These are phyloP conservation scores for Meyerozyma smithsonii DNA, from an alignment of 1,139 yeast genomes.

Conservation along the genomic window DNA sequence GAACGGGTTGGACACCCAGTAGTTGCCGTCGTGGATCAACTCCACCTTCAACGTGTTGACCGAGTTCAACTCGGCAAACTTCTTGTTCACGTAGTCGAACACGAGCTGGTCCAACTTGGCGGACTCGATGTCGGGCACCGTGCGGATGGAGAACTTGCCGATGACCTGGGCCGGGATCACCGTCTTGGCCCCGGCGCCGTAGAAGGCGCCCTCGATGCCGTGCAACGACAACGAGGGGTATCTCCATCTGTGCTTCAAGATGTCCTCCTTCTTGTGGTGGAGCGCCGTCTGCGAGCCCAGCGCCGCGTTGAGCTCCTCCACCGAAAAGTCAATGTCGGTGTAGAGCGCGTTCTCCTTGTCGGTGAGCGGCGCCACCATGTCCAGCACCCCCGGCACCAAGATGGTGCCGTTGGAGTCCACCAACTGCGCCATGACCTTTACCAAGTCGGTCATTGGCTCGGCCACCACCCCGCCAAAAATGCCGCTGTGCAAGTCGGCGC, in stretches of 20 bases:
- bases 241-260: conserved; percentile 98
- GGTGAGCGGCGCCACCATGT: conserved; percentile 93
- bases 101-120: conserved; percentile 76
- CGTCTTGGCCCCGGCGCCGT: conserved; percentile 93
- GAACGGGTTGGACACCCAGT: conserved; percentile 95
- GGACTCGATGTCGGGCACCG: conserved; percentile 90
- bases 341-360: conserved; percentile 72
- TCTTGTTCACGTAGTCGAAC: conserved; percentile 59
- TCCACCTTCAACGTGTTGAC: conserved; percentile 72
- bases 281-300: conserved; percentile 83
- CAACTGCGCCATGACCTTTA: conserved; percentile 67
- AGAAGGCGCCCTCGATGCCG: conserved; percentile 97
- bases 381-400: conserved; percentile 79
- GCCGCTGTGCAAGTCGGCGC: conserved; percentile 96
- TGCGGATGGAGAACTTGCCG: conserved; percentile 95
- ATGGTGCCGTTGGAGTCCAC: conserved; percentile 82
- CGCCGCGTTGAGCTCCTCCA: conserved; percentile 82
- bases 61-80: conserved; percentile 63
- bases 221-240: conserved; percentile 92
- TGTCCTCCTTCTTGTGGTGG: conserved; percentile 71
- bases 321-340: conserved; percentile 79
- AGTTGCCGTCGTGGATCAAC: conserved; percentile 88
- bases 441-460: conserved; percentile 95
- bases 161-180: conserved; percentile 93
- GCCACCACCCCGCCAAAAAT: conserved; percentile 95